These are phyloP conservation scores for Urostyla sp. DNA, from an alignment of 73 alveolate genomes.

Conservation along the genomic window DNA sequence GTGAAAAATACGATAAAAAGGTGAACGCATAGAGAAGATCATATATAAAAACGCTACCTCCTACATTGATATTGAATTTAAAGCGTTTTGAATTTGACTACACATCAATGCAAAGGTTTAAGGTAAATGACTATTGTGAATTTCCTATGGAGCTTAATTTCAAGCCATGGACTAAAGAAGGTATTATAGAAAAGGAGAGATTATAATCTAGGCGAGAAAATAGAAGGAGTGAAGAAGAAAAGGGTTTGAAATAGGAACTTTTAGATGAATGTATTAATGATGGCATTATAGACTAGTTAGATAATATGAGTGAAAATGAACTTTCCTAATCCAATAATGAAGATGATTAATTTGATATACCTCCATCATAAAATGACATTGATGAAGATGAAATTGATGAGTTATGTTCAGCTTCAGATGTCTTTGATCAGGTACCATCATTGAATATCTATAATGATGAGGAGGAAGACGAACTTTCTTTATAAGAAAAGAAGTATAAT, in stretches of 20 bases:
- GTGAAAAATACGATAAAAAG: conserved; percentile 79
- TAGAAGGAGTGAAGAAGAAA: conserved; percentile 30
- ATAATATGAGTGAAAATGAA: not conserved
- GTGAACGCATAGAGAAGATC: conserved; percentile 78
- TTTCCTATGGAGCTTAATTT: conserved; percentile 92
- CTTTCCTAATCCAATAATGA: too few species aligned
- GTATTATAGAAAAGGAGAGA: conserved; percentile 70
- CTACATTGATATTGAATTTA: conserved; percentile 84
- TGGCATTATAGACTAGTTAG: conserved; percentile 20
- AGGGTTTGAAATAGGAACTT: conserved; percentile 16
- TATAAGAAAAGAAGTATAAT: too few species aligned
- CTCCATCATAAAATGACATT: too few species aligned
- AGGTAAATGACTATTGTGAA: conserved; percentile 96
- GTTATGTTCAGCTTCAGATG: not conserved
- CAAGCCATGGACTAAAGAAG: conserved; percentile 91
- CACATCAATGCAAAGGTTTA: conserved; percentile 84
- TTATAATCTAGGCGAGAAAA: conserved; percentile 15
- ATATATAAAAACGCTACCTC: conserved; percentile 72
- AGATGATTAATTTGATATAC: too few species aligned
- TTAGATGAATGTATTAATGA: conserved; percentile 42
- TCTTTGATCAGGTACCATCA: too few species aligned
- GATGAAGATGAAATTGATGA: conserved; percentile 34
- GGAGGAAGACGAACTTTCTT: conserved; percentile 26
- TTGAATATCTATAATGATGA: too few species aligned
- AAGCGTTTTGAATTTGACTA: conserved; percentile 93